Evolutionary conservation across 2,329 filamentous ascomycete genomes (phyloP).

Genomic region (Annulohypoxylon truncatum): DNA sequence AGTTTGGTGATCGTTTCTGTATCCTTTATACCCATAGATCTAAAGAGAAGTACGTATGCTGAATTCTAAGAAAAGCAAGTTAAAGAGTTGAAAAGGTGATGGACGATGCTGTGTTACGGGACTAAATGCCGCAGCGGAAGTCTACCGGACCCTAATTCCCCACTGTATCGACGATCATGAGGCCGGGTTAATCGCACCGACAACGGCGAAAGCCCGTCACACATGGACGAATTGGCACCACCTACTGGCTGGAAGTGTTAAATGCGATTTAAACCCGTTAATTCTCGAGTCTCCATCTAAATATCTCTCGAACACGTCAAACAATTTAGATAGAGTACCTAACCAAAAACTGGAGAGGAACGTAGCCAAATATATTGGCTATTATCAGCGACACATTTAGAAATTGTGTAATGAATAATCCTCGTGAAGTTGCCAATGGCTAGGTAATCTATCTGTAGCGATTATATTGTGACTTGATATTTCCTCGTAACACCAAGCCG

Average conservation of each 20-base stretch:
- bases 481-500: no score
- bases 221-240: not conserved
- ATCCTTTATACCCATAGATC: not conserved
- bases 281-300: no score
- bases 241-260: not conserved
- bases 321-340: no score
- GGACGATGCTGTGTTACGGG: slow-evolving; percentile 21
- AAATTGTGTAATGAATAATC: no score
- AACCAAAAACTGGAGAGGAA: no score
- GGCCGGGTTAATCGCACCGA: slow-evolving; percentile 19
- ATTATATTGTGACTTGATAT: no score
- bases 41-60: not conserved
- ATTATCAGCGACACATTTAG: no score
- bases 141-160: slow-evolving; percentile 19
- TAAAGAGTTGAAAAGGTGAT: not conserved
- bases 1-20: not conserved
- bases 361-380: no score
- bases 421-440: no score
- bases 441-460: no score
- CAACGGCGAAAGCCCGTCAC: slow-evolving; percentile 10
- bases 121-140: slow-evolving; percentile 22
- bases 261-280: no score
- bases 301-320: no score
- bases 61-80: not conserved
- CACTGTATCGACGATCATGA: slow-evolving; percentile 18